These are phyloP conservation scores for Porcisia hertigi DNA, from an alignment of 208 protist genomes.

Conservation along the genomic window DNA sequence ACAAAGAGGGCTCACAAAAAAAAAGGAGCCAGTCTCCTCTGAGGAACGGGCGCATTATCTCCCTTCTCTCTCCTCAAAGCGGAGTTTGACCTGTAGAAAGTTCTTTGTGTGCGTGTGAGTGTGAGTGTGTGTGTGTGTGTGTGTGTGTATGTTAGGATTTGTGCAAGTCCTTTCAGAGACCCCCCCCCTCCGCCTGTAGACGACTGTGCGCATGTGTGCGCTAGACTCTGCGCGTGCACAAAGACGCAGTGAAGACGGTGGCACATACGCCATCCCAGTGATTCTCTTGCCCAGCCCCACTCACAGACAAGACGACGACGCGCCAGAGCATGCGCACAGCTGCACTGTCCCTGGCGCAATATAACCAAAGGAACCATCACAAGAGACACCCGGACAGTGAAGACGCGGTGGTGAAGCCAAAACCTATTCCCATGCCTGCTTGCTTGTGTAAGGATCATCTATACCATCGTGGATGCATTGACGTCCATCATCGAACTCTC, in stretches of 20 bases:
- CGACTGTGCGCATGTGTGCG: background rate
- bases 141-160: background rate
- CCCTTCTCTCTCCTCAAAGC: background rate
- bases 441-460: background rate
- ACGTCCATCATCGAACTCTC: constrained; percentile 30
- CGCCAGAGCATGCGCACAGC: constrained; percentile 1
- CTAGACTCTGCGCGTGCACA: background rate
- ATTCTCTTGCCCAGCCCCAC: background rate
- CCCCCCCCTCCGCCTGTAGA: background rate
- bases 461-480: constrained; percentile 17
- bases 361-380: background rate
- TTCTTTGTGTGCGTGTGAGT: background rate
- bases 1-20: constrained; percentile 10
- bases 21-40: background rate
- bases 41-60: constrained; percentile 9
- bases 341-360: background rate
- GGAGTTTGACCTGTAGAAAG: background rate
- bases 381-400: background rate
- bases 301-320: background rate
- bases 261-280: constrained; percentile 2
- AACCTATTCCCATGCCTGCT: background rate
- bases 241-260: background rate
- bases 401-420: background rate
- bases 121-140: background rate
- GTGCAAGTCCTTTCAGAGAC: constrained; percentile 1